Base-by-base conservation (phyloP, 2,329 filamentous ascomycete genomes). In the Emergomyces pasteurianus region DNA sequence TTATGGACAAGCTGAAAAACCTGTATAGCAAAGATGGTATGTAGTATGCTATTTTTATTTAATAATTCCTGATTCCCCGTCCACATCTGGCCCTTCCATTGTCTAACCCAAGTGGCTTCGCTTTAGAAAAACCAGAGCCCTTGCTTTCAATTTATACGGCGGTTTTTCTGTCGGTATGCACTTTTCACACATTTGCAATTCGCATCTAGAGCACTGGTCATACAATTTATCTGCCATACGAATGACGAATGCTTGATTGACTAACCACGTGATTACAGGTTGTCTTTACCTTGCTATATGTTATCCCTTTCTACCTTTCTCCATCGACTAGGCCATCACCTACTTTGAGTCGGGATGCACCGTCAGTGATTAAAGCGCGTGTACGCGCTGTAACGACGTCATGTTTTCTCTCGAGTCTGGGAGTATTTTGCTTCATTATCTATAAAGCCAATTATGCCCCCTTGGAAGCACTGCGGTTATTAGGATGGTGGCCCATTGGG, bases 231-330 rank as follows among this genome's bases (percentile, higher is more conserved):
- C 9, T 21, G 28, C 5, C 38, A 16, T n/a, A n/a, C n/a, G n/a
- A n/a, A n/a, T n/a, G n/a, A n/a, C n/a, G n/a, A n/a, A n/a, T 21
- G 31, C 52, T 55, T 16, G 34, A 31, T 38, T 43, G 38, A 31
- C 54, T 56, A 16, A 56, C 38, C 36, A 26, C 21, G n/a, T 55
- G 52, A 56, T 34, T 36, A 16, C 8, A 31, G 56, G 56, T 58
- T 23, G 18, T 86, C 63, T 95, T 95, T 75, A 95, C 90, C n/a
- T 74, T 91, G 67, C 77, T 90, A 77, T 99, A 97, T 77, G 89
- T 99, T 68, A 78, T 89, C 3, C 92, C 94, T 28, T 90, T 97
- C 75, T 96, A 99, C 78, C 80, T 92, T 64, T 94, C 87, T 23
- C 75, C 84, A 3, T 81, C 84, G 23, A 95, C 92, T 5, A 85